A percentile compares a stretch with the other conserved stretches of the same genome.
Conservation (phyloP, 805 yeast genomes). For the Yarrowia yakushimensis region DNA sequence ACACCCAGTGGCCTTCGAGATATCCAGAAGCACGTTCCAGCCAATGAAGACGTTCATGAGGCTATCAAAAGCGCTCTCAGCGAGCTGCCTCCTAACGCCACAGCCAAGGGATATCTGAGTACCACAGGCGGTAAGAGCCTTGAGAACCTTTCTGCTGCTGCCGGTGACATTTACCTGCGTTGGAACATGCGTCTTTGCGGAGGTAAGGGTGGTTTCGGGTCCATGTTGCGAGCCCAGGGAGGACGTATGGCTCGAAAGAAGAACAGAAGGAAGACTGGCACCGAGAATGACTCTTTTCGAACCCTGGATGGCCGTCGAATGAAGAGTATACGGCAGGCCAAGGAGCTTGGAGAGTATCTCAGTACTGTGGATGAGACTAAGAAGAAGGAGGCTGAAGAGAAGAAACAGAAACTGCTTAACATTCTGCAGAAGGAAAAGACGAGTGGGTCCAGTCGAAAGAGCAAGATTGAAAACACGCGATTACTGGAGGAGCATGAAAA, state of each 20-base stretch:
- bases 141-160: not conserved
- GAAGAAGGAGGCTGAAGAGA: constrained; percentile 33
- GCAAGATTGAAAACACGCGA: constrained; percentile 41
- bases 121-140: not conserved
- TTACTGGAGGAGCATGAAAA: constrained; percentile 43
- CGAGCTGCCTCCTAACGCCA: constrained; percentile 4
- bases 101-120: not conserved
- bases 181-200: constrained; percentile 39
- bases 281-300: constrained; percentile 39
- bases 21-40: not conserved
- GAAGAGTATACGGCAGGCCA: constrained; percentile 40
- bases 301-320: constrained; percentile 45
- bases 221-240: constrained; percentile 43
- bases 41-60: not conserved
- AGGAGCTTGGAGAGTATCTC: constrained; percentile 38
- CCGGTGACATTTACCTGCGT: constrained; percentile 2
- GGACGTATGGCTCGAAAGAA: constrained; percentile 39
- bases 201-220: constrained; percentile 54
- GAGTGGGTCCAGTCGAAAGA: constrained; percentile 30
- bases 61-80: not conserved
- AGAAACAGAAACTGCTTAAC: constrained; percentile 40
- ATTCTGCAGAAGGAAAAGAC: constrained; percentile 33
- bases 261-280: constrained; percentile 31
- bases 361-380: constrained; percentile 28
- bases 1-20: constrained; percentile 26